These are phyloP conservation scores for Pleurotus platypus DNA, from an alignment of 768 basidiomycete genomes.

Conservation along the genomic window DNA sequence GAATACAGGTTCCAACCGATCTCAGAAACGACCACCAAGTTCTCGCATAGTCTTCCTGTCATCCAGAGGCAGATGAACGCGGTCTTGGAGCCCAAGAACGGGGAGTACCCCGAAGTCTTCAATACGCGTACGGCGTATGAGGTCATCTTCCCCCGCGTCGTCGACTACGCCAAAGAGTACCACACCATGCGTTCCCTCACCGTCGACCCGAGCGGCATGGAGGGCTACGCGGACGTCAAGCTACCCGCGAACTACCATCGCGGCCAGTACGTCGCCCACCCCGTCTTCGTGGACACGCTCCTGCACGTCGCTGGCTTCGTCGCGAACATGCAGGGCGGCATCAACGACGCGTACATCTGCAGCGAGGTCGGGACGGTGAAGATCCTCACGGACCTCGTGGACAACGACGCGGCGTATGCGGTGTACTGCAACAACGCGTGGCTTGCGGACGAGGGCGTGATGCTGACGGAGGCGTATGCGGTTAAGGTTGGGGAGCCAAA, in stretches of 20 bases:
- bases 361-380: constrained; percentile 46
- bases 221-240: constrained; percentile 47
- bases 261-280: constrained; percentile 39
- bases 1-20: constrained; percentile 34
- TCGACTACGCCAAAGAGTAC: constrained; percentile 57
- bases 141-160: constrained; percentile 65
- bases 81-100: constrained; percentile 23
- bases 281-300: constrained; percentile 63
- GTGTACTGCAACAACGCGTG: constrained; percentile 48
- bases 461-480: constrained; percentile 51
- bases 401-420: constrained; percentile 37
- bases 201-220: constrained; percentile 42
- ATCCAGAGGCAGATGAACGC: constrained; percentile 29
- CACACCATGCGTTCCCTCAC: constrained; percentile 55
- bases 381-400: constrained; percentile 39
- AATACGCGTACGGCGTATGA: constrained; percentile 57
- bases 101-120: constrained; percentile 40
- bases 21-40: constrained; percentile 28
- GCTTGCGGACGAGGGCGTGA: constrained; percentile 38
- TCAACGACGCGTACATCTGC: constrained; percentile 63
- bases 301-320: constrained; percentile 71
- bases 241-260: constrained; percentile 30
- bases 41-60: constrained; percentile 30
- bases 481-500: constrained; percentile 32
- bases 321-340: constrained; percentile 50